Evolutionary conservation across 768 basidiomycete species (phyloP).

Genomic region (Thelephora aurantiotincta): DNA sequence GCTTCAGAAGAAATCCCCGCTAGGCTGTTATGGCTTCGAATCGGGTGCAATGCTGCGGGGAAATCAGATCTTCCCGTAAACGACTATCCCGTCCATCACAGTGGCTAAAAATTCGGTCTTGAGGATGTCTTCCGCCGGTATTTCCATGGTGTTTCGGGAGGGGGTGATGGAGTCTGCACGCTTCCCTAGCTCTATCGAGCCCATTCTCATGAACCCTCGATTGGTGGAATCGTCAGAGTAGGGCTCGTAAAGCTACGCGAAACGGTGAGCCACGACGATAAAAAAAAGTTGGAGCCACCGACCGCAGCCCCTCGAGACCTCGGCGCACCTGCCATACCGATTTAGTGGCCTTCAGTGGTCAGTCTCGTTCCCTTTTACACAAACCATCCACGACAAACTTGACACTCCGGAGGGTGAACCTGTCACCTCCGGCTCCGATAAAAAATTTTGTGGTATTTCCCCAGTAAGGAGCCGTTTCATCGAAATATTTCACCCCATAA

Average conservation of each 20-base stretch:
- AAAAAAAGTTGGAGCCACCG: constrained; percentile 10
- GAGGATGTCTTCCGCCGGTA: constrained; percentile 45
- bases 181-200: constrained; percentile 73
- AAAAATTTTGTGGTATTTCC: constrained; percentile 48
- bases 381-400: constrained; percentile 69
- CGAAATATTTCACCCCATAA: constrained; percentile 64
- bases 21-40: no score
- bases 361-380: background rate
- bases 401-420: constrained; percentile 59
- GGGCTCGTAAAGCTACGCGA: constrained; percentile 54
- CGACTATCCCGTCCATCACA: constrained; percentile 56
- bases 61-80: constrained; percentile 26
- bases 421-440: constrained; percentile 40
- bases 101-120: constrained; percentile 57
- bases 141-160: constrained; percentile 66
- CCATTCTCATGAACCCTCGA: constrained; percentile 64
- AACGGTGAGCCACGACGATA: constrained; percentile 2
- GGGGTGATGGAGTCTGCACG: constrained; percentile 75
- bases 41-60: no score
- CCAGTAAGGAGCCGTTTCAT: constrained; percentile 58
- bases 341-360: background rate
- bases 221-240: constrained; percentile 70
- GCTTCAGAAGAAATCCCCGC: no score
- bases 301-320: constrained; percentile 86
- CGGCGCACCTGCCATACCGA: constrained; percentile 45